Evolutionary conservation across 2,329 filamentous ascomycete species (phyloP).

Genomic region (Apiospora aurea): DNA sequence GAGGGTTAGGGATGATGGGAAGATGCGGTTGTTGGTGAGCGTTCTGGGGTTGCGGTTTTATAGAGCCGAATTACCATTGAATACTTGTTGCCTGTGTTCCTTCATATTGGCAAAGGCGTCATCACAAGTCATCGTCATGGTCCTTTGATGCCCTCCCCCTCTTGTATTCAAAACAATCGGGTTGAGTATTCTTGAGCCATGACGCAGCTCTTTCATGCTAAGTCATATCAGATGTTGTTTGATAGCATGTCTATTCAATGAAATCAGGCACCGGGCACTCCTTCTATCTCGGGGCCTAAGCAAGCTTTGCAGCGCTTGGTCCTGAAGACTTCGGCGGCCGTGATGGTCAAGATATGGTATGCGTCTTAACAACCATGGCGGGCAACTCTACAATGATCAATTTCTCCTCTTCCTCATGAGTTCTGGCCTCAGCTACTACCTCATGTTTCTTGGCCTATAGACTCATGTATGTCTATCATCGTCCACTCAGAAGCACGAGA

Average conservation of each 20-base stretch:
- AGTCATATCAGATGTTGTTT: background rate
- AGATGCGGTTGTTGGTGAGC: background rate
- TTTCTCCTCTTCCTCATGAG: background rate
- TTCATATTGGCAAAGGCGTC: background rate
- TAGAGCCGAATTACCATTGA: background rate
- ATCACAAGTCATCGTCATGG: background rate
- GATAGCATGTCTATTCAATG: background rate
- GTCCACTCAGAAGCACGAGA: too few species aligned
- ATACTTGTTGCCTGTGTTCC: background rate
- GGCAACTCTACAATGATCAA: accelerated
- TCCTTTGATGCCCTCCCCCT: background rate
- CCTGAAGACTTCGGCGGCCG: background rate
- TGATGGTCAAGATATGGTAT: background rate
- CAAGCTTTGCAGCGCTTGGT: background rate
- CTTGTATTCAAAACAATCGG: background rate
- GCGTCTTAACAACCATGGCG: background rate
- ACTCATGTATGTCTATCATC: too few species aligned
- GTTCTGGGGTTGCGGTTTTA: background rate
- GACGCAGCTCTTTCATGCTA: background rate
- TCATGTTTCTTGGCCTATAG: too few species aligned
- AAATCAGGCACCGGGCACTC: background rate
- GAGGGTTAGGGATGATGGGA: background rate
- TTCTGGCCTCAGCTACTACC: too few species aligned
- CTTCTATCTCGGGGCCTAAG: too few species aligned
- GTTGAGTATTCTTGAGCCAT: background rate